phyloP scores from a whole-genome alignment of 208 protist genomes.

The Acanthamoeba quina region DNA sequence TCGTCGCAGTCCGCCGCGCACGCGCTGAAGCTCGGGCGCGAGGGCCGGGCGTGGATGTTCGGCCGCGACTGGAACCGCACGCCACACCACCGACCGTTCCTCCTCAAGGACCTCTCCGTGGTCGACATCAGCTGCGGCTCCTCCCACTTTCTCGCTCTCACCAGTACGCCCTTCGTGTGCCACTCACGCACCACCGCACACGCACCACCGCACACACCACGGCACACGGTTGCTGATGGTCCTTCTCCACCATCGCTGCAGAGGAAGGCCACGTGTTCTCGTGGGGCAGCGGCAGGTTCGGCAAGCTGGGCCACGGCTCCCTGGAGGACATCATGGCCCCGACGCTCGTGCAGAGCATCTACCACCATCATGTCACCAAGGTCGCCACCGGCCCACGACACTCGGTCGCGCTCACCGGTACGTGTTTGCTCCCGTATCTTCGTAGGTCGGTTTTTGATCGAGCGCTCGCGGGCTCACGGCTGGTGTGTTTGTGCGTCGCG shows the following conservation, averaged over 20 bases:
- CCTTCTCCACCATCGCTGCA: background rate
- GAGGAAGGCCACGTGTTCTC: slow-evolving; percentile 40
- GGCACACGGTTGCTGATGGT: background rate
- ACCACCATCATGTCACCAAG: slow-evolving; percentile 17
- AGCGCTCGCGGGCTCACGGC: background rate
- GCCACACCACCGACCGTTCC: background rate
- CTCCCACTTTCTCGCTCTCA: slow-evolving; percentile 36
- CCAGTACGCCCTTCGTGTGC: background rate
- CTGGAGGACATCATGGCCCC: slow-evolving; percentile 19
- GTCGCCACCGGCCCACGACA: slow-evolving; percentile 26
- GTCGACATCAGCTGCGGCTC: slow-evolving; percentile 30
- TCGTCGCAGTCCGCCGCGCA: background rate
- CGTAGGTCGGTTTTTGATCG: background rate
- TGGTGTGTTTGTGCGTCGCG: background rate
- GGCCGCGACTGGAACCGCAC: slow-evolving; percentile 37
- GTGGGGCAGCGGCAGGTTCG: slow-evolving; percentile 28
- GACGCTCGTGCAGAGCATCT: slow-evolving; percentile 6
- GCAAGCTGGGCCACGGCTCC: slow-evolving; percentile 22
- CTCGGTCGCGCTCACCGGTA: slow-evolving; percentile 6
- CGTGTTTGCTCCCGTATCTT: background rate
- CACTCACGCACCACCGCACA: background rate
- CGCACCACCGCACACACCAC: background rate
- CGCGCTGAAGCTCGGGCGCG: background rate
- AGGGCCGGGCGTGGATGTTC: slow-evolving; percentile 45
- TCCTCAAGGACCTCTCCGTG: slow-evolving; percentile 35